Percentiles rank a stretch among this genome's conserved stretches.
phyloP scores from a whole-genome alignment of 305 asterid species.

The Fraxinus paxiana region DNA sequence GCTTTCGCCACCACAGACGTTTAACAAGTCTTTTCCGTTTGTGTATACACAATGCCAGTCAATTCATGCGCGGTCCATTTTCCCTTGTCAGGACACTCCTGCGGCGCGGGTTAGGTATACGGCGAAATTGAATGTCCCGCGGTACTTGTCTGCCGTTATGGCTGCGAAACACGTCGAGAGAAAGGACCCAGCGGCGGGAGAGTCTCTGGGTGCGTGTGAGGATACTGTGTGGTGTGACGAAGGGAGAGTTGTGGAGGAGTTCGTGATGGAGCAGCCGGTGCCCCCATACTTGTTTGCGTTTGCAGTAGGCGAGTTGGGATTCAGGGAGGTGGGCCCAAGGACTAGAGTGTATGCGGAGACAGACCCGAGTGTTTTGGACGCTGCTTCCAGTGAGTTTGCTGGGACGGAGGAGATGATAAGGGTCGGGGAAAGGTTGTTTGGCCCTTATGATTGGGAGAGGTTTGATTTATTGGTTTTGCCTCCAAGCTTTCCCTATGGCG shows the following conservation, averaged over 20 bases:
- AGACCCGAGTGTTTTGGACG: constrained; percentile 50
- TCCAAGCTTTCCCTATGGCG: constrained; percentile 88
- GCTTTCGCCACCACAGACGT: constrained; percentile 80
- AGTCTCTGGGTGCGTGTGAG: constrained; percentile 52
- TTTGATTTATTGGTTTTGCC: constrained; percentile 94
- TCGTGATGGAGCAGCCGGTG: constrained; percentile 81
- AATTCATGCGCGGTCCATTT: constrained; percentile 86
- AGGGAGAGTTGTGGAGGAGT: constrained; percentile 77
- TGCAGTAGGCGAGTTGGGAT: constrained; percentile 85
- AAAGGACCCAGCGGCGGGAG: constrained; percentile 44
- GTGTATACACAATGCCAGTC: constrained; percentile 91
- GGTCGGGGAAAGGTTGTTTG: constrained; percentile 81
- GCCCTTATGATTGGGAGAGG: constrained; percentile 91
- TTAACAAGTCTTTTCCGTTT: constrained; percentile 62
- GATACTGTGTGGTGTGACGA: constrained; percentile 69
- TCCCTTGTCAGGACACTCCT: constrained; percentile 97
- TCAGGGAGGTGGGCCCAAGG: constrained; percentile 84
- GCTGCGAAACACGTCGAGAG: constrained; percentile 54
- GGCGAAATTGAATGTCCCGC: constrained; percentile 67
- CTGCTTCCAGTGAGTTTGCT: constrained; percentile 73
- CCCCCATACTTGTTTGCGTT: constrained; percentile 91
- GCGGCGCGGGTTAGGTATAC: constrained; percentile 65
- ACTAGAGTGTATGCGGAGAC: constrained; percentile 74
- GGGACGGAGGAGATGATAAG: constrained; percentile 82
- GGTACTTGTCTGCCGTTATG: constrained; percentile 68